phyloP scores from a whole-genome alignment of 331 rosid species.

The Pyrus hybrid region DNA sequence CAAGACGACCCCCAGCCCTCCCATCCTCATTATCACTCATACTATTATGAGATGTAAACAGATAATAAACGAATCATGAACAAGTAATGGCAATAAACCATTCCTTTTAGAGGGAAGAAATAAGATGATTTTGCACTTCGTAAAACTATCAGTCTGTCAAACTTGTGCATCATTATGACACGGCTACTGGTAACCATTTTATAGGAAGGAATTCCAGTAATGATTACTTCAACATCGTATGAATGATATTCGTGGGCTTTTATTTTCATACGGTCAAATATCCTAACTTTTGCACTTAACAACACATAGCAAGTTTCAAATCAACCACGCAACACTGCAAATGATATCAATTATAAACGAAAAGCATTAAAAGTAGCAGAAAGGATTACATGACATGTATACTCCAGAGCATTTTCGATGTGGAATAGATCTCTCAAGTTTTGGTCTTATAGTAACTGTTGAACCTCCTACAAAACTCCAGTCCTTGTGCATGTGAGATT shows the following conservation, averaged over 20 bases:
- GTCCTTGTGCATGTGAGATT: slow-evolving; percentile 21
- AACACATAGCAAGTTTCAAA: background rate
- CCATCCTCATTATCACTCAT: background rate
- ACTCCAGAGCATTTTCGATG: slow-evolving; percentile 29
- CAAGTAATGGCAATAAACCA: background rate
- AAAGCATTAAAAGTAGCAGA: slow-evolving; percentile 1
- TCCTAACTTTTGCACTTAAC: background rate
- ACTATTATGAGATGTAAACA: background rate
- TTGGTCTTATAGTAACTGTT: slow-evolving; percentile 36
- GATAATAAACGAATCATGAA: background rate
- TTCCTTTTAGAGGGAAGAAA: background rate
- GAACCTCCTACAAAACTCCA: slow-evolving; percentile 84
- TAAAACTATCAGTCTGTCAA: background rate
- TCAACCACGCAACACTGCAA: background rate
- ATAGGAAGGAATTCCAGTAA: background rate
- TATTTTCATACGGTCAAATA: too few species aligned
- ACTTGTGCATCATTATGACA: background rate
- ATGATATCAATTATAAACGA: background rate
- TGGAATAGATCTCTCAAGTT: slow-evolving; percentile 20
- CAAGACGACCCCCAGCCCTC: background rate
- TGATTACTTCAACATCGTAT: background rate
- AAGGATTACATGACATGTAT: slow-evolving; percentile 55
- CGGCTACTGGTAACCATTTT: background rate
- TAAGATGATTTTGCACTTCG: background rate
- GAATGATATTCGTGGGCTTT: too few species aligned